A percentile compares a stretch with the other conserved stretches of the same genome.
Conservation (phyloP, 495 filamentous ascomycete genomes). For the Letharia lupina region DNA sequence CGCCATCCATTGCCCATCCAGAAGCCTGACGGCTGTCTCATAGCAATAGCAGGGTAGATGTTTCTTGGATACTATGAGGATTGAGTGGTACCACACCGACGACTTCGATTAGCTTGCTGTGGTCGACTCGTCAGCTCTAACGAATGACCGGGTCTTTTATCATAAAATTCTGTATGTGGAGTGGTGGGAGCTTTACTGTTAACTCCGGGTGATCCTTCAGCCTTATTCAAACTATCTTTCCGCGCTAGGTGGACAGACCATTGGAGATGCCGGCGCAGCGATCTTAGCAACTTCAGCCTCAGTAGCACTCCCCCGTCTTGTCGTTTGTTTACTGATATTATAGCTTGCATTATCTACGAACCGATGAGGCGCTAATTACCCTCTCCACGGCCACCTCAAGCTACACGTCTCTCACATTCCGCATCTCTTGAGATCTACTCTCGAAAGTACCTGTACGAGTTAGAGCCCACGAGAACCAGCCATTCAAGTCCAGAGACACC, state of each 20-base stretch:
- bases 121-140: not conserved
- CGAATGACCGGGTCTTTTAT: not conserved
- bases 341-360: not conserved
- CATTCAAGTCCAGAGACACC: not conserved
- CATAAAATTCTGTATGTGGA: too few relatives aligned
- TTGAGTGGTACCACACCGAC: not conserved
- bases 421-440: not conserved
- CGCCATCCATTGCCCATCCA: slow-evolving; percentile 24
- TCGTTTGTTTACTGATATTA: not conserved
- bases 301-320: not conserved
- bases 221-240: too few relatives aligned
- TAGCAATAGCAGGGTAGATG: not conserved
- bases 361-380: not conserved
- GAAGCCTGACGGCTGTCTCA: slow-evolving; percentile 5
- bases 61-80: not conserved
- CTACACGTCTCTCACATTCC: not conserved
- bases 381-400: not conserved
- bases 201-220: too few relatives aligned
- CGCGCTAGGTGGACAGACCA: too few relatives aligned
- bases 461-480: not conserved
- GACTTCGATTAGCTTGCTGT: slow-evolving; percentile 8
- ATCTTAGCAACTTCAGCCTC: not conserved
- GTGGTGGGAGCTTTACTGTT: not conserved
- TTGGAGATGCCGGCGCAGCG: not conserved
- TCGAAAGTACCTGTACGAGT: not conserved